Conservation (phyloP, 1,139 yeast species). For the Candida pseudoviswanathii region DNA sequence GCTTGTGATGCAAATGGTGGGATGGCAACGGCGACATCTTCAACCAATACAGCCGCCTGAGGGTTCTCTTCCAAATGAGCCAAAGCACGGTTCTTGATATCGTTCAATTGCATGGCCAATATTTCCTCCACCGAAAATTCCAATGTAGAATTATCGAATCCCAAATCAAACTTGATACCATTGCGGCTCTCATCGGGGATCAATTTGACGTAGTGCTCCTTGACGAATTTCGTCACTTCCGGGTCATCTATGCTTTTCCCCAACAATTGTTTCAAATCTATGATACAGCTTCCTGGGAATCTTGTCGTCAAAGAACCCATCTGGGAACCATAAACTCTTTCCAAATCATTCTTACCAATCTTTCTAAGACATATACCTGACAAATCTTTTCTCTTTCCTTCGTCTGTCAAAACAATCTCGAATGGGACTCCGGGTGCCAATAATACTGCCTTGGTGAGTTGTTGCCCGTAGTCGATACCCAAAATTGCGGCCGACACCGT, state of each 20-base stretch:
- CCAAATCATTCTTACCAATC: conserved; percentile 48
- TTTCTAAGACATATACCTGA: conserved; percentile 72
- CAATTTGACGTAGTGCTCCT: conserved; percentile 57
- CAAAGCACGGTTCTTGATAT: conserved; percentile 66
- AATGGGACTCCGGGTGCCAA: conserved; percentile 91
- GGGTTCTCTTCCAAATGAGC: conserved; percentile 35
- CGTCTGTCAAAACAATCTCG: conserved; percentile 85
- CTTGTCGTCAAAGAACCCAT: conserved; percentile 72
- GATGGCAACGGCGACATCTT: conserved; percentile 73
- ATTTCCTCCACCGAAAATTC: conserved; percentile 67
- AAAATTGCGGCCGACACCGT: conserved; percentile 59
- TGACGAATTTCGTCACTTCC: conserved; percentile 45
- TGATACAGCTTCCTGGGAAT: conserved; percentile 69
- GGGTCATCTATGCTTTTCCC: conserved; percentile 62
- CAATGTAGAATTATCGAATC: conserved; percentile 43
- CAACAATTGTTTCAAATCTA: conserved; percentile 68
- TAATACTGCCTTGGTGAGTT: conserved; percentile 81
- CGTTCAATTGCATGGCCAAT: conserved; percentile 78
- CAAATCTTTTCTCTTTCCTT: conserved; percentile 87
- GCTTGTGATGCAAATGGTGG: conserved; percentile 70
- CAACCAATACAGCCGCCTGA: conserved; percentile 39
- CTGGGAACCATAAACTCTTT: conserved; percentile 78
- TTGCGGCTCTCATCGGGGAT: conserved; percentile 41
- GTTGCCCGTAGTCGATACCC: conserved; percentile 90
- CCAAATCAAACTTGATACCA: conserved; percentile 59